Conservation (phyloP, 2,329 filamentous ascomycete species). For the Colletotrichum graminicola region DNA sequence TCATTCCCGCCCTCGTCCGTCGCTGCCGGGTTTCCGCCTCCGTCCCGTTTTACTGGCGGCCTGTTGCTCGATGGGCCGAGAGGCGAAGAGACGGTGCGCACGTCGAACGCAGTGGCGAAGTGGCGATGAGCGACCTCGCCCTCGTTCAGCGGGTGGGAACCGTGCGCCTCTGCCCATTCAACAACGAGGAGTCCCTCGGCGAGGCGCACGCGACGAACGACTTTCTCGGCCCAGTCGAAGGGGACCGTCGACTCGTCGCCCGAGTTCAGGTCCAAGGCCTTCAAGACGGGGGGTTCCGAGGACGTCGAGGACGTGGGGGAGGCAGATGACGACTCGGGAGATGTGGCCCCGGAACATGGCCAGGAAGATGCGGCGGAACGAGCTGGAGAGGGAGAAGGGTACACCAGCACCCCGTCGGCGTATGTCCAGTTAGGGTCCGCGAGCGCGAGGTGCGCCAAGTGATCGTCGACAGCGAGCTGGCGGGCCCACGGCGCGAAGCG, state of each 20-base stretch:
- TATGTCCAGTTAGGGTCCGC: conserved; percentile 67
- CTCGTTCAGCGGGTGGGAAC: conserved; percentile 65
- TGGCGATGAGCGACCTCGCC: conserved; percentile 66
- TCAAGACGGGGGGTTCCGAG: conserved; percentile 48
- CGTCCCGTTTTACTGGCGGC: neutral
- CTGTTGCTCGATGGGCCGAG: neutral
- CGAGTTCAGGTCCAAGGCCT: conserved; percentile 64
- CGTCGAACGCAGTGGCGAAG: conserved; percentile 70
- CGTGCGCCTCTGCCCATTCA: conserved; percentile 70
- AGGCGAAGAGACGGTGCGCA: conserved; percentile 46
- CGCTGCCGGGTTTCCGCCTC: neutral
- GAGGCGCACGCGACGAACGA: conserved; percentile 67
- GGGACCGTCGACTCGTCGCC: conserved; percentile 60
- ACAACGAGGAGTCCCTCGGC: conserved; percentile 67
- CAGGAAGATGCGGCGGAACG: neutral
- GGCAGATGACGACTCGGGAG: neutral
- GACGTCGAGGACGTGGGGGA: neutral
- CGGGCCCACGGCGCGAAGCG: conserved; percentile 61
- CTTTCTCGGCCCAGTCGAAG: conserved; percentile 62
- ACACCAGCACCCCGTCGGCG: conserved; percentile 67
- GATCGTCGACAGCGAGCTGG: conserved; percentile 56
- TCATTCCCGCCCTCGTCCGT: neutral
- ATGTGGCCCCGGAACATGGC: neutral
- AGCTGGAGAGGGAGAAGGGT: conserved; percentile 51
- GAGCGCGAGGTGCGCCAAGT: conserved; percentile 58